Evolutionary conservation across 345 rosid species (phyloP), one percentile per base, ranked within the genome.

Genomic region (Mallotus nudiflorus): DNA sequence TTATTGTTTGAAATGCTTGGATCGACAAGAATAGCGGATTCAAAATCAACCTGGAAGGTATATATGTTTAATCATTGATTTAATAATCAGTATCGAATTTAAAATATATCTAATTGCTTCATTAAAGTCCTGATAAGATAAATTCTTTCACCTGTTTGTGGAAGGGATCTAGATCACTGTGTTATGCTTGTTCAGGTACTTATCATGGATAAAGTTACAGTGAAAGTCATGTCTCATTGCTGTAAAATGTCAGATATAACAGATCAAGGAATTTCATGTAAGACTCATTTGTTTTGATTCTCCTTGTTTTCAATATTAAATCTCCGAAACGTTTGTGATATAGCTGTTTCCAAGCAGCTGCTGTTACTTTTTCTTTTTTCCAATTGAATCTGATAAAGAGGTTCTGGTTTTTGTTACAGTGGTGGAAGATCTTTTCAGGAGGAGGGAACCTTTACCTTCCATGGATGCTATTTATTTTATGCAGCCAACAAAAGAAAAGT

Each of bases 231-330:
- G 95, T 90, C 98, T 46, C 81, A 85, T 66, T 84, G 94, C 6
- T 92, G 98, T 82, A 90, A 88, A 77, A 92, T 92, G 96, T 88
- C 93, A 2, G 98, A 92, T 73, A 93, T 94, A 76, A 94, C 97
- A 9, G 98, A 94, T 76, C 98, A 86, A 82, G 96, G 98, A 69
- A 77, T 94, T 81, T 94, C 98, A 45, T 75, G 98, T 93, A 86
- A 86, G 93, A 44, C n/a, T 37, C 20, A 28, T 33, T n/a, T n/a
- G n/a, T n/a, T n/a, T n/a, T 31, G 5, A 1, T 46, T 4, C 22
- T 42, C 46, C 2, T 12, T 42, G 46, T 42, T 42, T 42, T 42
- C 46, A 42, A 42, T 42, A 42, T 42, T 42, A 11, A 57, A n/a
- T 51, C n/a, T n/a, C n/a, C n/a, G n/a, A n/a, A n/a, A n/a, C n/a